Evolutionary conservation across 1,284 basidiomycete species (phyloP), one percentile per base, ranked within the genome.

Genomic region (Fomitopsis betulina): DNA sequence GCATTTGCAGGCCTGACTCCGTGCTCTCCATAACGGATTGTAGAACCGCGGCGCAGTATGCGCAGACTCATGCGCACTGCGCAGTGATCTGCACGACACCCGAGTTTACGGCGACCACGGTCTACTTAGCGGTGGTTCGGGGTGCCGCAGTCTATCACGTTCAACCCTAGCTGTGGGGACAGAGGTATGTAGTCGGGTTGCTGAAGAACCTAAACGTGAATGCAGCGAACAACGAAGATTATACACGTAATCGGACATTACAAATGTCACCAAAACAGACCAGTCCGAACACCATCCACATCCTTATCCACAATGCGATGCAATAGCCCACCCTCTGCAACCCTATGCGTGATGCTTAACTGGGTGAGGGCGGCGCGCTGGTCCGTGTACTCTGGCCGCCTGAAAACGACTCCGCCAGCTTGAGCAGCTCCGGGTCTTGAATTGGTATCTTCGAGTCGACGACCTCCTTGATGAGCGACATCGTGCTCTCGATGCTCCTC

Each of bases 401-500:
- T 3, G 66, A 71, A 10, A 75, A 66, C 35, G 70, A 67, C 43
- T 75, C 69, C 15, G 72, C 73, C 55, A 75, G 65, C 64, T 71
- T 70, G 58, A 70, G 65, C 50, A 72, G 67, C 60, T 75, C 73
- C 19, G 66, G 62, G 52, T 74, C 73, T 51, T 65, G 64, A 52
- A 61, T 5, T 1, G 65, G 57, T 35, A 60, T 50, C 59, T 68
- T 70, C 57, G 64, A 65, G 53, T 94, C 93, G 71, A 87, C 84
- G 12, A 89, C 92, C 64, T 92, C 91, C 73, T 94, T 89, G 69
- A 99, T 97, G 73, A 98, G 84, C 66, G 89, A 90, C 79, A 97
- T 94, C 55, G 96, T 99, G 71, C 92, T 96, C 79, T 98, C 96
- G 71, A 99, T 77, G 70, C 93, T 95, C 67, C 96, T 82, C 72